Percentiles rank a stretch among this genome's conserved stretches.
Evolutionary conservation across 192 early-diverging fungal species (phyloP).

Genomic region (Mortierella claussenii): DNA sequence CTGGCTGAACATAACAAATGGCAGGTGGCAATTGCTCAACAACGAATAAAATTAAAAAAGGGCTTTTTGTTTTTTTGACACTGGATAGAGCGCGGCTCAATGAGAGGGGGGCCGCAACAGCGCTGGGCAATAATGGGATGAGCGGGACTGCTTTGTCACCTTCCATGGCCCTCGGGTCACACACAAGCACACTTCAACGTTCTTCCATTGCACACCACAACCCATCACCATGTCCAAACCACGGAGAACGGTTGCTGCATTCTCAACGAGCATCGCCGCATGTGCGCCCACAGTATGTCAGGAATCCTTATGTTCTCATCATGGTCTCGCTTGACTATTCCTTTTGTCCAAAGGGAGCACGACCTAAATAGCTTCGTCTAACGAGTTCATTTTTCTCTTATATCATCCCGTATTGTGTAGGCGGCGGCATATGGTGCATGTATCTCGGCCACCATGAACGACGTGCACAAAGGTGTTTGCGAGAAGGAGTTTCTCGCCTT

Average conservation of each 20-base stretch:
- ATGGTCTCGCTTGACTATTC: too few relatives aligned
- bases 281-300: constrained; percentile 43
- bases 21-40: too few relatives aligned
- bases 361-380: too few relatives aligned
- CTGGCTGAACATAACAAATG: too few relatives aligned
- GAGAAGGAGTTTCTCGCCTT: constrained; percentile 51
- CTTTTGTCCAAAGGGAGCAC: neutral
- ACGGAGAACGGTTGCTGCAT: constrained; percentile 37
- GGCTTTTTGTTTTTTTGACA: too few relatives aligned
- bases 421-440: constrained; percentile 46
- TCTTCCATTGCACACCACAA: neutral
- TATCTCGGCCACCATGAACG: constrained; percentile 43
- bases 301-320: too few relatives aligned
- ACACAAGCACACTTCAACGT: too few relatives aligned
- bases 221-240: constrained; percentile 39
- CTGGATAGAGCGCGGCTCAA: too few relatives aligned
- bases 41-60: too few relatives aligned
- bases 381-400: neutral
- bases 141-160: neutral
- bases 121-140: too few relatives aligned
- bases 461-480: constrained; percentile 45
- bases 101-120: too few relatives aligned
- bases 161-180: neutral
- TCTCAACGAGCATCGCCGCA: constrained; percentile 34
- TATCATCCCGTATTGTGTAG: constrained; percentile 2